A percentile compares a stretch with the other conserved stretches of the same genome.
These are phyloP conservation scores for Nidula niveotomentosa DNA, from an alignment of 1,284 basidiomycete species.

Conservation along the genomic window DNA sequence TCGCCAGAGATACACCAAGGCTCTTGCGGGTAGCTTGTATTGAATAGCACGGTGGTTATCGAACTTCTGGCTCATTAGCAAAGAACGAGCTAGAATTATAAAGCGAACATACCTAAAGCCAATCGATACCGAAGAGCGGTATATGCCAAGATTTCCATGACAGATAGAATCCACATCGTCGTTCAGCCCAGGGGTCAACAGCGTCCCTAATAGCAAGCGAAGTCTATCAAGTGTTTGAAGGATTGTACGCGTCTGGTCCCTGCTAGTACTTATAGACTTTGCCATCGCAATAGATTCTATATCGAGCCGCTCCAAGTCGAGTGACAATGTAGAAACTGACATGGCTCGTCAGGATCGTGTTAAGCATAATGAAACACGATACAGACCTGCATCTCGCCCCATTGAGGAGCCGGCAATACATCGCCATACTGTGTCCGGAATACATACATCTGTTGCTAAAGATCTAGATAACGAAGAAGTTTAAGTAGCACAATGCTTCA, in stretches of 20 bases:
- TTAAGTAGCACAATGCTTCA: not conserved
- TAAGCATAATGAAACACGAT: not conserved
- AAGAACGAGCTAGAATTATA: not conserved
- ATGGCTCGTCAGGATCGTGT: not conserved
- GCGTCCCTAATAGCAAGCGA: conserved; percentile 42
- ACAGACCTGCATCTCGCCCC: conserved; percentile 26
- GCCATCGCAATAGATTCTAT: conserved; percentile 43
- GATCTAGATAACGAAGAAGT: conserved; percentile 10
- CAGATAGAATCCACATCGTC: conserved; percentile 69
- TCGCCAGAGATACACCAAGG: conserved; percentile 72
- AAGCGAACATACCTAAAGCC: conserved; percentile 50
- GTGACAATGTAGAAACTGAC: conserved; percentile 40
- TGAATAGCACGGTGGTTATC: conserved; percentile 43
- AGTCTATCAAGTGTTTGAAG: conserved; percentile 41
- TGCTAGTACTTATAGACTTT: conserved; percentile 45
- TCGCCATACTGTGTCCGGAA: conserved; percentile 21
- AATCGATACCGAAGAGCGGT: conserved; percentile 30
- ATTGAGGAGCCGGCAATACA: conserved; percentile 15
- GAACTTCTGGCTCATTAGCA: conserved; percentile 20
- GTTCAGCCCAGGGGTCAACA: conserved; percentile 53
- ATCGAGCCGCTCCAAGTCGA: conserved; percentile 49
- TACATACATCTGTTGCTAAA: conserved; percentile 14
- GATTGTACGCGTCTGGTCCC: conserved; percentile 37
- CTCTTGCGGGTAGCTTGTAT: conserved; percentile 32
- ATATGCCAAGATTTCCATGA: conserved; percentile 42